phyloP scores from a whole-genome alignment of 768 basidiomycete genomes.

The Boletus rufocinnamomeus region DNA sequence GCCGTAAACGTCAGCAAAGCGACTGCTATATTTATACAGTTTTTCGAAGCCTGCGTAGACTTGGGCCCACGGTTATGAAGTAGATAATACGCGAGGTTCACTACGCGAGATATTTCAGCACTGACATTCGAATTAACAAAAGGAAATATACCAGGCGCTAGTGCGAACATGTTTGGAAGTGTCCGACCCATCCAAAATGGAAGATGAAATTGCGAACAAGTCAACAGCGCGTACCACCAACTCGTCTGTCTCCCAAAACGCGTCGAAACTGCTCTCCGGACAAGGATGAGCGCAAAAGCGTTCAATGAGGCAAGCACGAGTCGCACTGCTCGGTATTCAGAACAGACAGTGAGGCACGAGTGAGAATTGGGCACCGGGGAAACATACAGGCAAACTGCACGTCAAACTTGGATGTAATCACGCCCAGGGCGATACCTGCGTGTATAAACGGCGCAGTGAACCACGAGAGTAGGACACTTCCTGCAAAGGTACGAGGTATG shows the following conservation, averaged over 20 bases:
- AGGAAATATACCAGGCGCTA: constrained; percentile 64
- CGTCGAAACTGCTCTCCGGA: constrained; percentile 60
- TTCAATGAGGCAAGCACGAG: constrained; percentile 69
- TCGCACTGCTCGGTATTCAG: constrained; percentile 53
- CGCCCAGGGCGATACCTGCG: constrained; percentile 42
- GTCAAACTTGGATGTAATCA: constrained; percentile 58
- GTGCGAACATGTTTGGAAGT: constrained; percentile 91
- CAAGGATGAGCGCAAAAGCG: constrained; percentile 57
- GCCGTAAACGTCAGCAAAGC: constrained; percentile 64
- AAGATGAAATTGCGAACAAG: constrained; percentile 84
- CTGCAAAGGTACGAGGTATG: constrained; percentile 85
- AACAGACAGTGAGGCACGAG: neutral
- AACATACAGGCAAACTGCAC: constrained; percentile 69
- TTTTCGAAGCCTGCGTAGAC: constrained; percentile 38
- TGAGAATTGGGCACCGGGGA: neutral
- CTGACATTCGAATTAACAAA: neutral
- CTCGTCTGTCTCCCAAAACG: constrained; percentile 66
- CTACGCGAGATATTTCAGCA: constrained; percentile 26
- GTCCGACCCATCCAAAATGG: constrained; percentile 94
- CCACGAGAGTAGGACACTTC: constrained; percentile 69
- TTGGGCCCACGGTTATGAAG: constrained; percentile 43
- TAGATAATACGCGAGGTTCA: constrained; percentile 59
- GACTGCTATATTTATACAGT: constrained; percentile 46
- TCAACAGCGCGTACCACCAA: constrained; percentile 65
- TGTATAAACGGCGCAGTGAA: constrained; percentile 50